Base-by-base conservation (phyloP, 345 rosid species). In the Boechera stricta region DNA sequence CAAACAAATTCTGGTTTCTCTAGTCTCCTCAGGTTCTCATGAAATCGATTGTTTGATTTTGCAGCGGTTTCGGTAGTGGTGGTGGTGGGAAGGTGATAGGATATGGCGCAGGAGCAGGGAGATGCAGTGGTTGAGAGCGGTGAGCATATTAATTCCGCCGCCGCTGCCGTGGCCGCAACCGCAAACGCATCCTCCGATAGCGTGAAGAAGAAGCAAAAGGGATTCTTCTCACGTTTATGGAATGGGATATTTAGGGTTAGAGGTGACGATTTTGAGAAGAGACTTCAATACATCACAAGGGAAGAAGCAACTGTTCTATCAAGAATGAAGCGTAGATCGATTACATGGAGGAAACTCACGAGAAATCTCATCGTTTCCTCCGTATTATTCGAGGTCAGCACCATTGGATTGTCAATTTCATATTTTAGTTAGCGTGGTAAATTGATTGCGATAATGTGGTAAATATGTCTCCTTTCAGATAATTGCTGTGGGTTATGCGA, bases 181-280 rank as follows among this genome's bases (percentile, higher is more conserved):
- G 63, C 29, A 39, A 35, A 18, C 11, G 63, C 18, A 39, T 26
- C 39, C 44, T 8, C 49, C 41, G 71, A 62, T 45, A 18, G 5
- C 48, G 79, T 5, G 42, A 79, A 71, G 82, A 85, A 83, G 85
- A 89, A 84, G 81, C 75, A 74, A 47, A 85, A 81, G 74, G 97
- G 98, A 26, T 15, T 92, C 39, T 56, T 95, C 31, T 87, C 93
- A 35, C 88, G 98, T 48, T 55, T 95, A 21, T 92, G 95, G 97
- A 86, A 84, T 18, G 85, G 85, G 9, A 64, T 94, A 41, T 92
- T 90, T 73, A 83, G 89, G 41, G 66, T 68, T 12, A 83, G 81
- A 31, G 81, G 91, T 4, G 94, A 91, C 51, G 94, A 95, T 86
- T 89, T 95, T 64, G 94, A 89, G 96, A 95, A 91, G 96, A 81